Conservation (phyloP, 2,329 filamentous ascomycete genomes). For the Tolypocladium amazonense region DNA sequence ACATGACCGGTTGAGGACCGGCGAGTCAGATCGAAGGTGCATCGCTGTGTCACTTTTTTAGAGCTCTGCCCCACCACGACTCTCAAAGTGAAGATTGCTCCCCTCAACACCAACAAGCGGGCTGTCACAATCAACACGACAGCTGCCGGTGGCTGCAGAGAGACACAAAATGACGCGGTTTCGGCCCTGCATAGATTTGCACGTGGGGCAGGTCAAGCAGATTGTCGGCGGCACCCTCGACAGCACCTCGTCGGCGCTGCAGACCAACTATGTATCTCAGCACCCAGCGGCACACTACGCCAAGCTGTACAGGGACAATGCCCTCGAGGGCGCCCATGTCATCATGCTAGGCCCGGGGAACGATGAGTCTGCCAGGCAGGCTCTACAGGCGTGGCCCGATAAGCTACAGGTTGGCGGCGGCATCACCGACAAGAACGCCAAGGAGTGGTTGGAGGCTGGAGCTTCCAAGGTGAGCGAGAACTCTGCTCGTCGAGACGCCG, state of each 20-base stretch:
- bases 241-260: conserved; percentile 52
- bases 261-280: conserved; percentile 87
- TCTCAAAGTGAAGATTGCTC: background rate
- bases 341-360: conserved; percentile 95
- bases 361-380: conserved; percentile 65
- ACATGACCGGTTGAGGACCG: too few species aligned
- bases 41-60: background rate
- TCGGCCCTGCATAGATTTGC: conserved; percentile 91
- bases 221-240: conserved; percentile 93
- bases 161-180: conserved; percentile 69
- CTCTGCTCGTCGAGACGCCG: too few species aligned
- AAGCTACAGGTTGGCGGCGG: conserved; percentile 89
- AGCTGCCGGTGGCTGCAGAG: background rate
- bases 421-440: conserved; percentile 76
- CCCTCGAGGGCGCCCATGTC: conserved; percentile 73
- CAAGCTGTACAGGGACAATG: conserved; percentile 65
- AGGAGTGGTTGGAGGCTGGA: conserved; percentile 74
- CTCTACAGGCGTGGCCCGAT: conserved; percentile 66
- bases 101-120: background rate
- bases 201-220: conserved; percentile 96
- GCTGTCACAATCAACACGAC: background rate
- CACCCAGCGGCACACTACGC: conserved; percentile 77
- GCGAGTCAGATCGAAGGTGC: background rate
- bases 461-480: conserved; percentile 66
- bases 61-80: background rate